Conservation (phyloP, 2,329 filamentous ascomycete genomes). For the Colletotrichum ledebouriae region DNA sequence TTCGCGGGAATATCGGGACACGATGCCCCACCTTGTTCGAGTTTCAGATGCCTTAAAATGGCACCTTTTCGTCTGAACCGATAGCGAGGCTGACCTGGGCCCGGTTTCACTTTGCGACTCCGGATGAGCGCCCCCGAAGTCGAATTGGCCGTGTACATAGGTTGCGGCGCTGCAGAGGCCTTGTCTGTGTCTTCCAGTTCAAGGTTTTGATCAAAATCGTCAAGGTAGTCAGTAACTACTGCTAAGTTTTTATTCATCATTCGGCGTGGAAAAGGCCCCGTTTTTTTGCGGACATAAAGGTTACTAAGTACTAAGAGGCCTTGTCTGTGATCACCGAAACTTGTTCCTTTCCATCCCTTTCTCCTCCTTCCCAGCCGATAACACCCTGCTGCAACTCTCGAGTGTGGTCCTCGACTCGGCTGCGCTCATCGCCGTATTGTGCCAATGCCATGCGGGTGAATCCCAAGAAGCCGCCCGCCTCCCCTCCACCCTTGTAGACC, state of each 20-base stretch:
- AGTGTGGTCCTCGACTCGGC: constrained; percentile 7
- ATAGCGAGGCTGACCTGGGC: constrained; percentile 2
- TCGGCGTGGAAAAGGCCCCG: no score
- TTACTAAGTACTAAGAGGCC: no score
- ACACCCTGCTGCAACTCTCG: neutral
- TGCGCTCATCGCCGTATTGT: constrained; percentile 10
- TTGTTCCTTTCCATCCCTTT: constrained; percentile 25
- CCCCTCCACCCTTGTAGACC: neutral
- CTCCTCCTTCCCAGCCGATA: neutral
- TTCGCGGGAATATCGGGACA: constrained; percentile 32
- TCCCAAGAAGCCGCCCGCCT: neutral
- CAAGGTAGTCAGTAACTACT: no score
- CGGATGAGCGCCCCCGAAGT: constrained; percentile 28
- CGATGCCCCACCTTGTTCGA: constrained; percentile 4
- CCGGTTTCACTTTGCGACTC: constrained; percentile 40
- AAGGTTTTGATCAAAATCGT: no score
- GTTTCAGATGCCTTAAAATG: constrained; percentile 40
- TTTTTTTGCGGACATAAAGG: no score
- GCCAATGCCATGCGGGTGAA: constrained; percentile 1
- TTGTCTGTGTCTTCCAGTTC: no score
- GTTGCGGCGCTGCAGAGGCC: neutral
- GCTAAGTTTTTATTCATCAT: no score
- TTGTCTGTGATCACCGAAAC: constrained; percentile 35
- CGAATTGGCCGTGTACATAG: constrained; percentile 12
- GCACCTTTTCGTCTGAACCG: constrained; percentile 26